Base-by-base conservation (phyloP, 1,284 basidiomycete species). In the Apiotrichum akiyoshidainum region DNA sequence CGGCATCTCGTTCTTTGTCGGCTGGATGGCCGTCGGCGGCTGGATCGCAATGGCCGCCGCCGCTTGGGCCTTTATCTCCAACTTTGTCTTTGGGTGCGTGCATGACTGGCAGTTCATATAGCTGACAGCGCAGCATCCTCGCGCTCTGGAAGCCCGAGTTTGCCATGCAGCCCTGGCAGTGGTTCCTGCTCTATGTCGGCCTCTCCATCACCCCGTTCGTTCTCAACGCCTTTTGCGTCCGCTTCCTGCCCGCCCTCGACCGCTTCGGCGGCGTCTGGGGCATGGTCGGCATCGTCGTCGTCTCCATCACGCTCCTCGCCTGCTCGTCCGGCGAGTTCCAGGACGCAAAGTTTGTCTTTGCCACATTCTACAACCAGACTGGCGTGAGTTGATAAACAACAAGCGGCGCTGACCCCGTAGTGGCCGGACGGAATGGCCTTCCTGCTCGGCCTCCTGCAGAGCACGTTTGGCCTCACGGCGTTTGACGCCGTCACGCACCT, bases 401-500 rank as follows among this genome's bases (percentile, higher is more conserved):
- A 10, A 7, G 22, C 7, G 31, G 31, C 17, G 21, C 16, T 46
- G 17, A 8, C 10, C 2, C 42, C 0, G 2, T 41, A 51, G 55
- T 61, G 59, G 59, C 59, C 59, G 14, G 40, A 54, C 48, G 55
- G 53, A 4, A 50, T 76, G 9, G 73, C 77, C 1, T 79, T 71
- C 66, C 73, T 77, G 19, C 61, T 77, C 4, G 77, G 76, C 17
- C 61, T 77, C 10, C 65, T 79, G 0, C 77, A 80, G 54, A 22
- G 19, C 10, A 44, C 46, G 5, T 54, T 63, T 19, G 52, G 51
- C 1, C 44, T 54, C 19, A 52, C 57, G 8, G 48, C 49, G 57
- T 53, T 57, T 26, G 73, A 74, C 26, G 64, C 63, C 2, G 67
- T 68, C 21, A 54, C 69, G 7, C 78, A 79, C 57, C 65, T 80